phyloP scores from a whole-genome alignment of 108 stramenopile genomes.

The Nitzschia sp. region DNA sequence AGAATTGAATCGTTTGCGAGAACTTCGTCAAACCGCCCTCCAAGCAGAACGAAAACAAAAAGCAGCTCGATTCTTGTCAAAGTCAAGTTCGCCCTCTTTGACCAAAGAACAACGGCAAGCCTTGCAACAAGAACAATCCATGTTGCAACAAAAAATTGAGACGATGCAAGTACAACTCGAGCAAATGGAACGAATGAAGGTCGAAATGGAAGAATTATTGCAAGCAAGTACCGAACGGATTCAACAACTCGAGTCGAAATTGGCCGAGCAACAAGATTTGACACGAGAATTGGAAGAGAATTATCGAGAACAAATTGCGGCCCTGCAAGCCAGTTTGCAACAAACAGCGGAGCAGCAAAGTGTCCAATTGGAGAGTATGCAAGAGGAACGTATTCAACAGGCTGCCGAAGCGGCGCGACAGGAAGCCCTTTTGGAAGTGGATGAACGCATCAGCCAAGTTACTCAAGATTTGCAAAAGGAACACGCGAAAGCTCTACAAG shows the following conservation, averaged over 20 bases:
- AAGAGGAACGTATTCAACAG: slow-evolving; percentile 14
- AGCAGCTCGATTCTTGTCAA: background rate
- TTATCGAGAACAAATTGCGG: slow-evolving; percentile 28
- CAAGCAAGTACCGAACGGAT: slow-evolving; percentile 9
- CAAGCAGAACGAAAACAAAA: background rate
- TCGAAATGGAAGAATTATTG: slow-evolving; percentile 18
- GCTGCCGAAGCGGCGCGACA: slow-evolving; percentile 26
- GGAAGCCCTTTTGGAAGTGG: slow-evolving; percentile 26
- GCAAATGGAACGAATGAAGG: slow-evolving; percentile 26
- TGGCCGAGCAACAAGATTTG: slow-evolving; percentile 20
- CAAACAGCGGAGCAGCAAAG: background rate
- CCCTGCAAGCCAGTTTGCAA: slow-evolving; percentile 3
- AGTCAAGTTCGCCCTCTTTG: no score
- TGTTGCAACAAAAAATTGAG: slow-evolving; percentile 1
- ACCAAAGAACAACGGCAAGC: slow-evolving; percentile 2
- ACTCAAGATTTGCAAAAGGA: slow-evolving; percentile 7
- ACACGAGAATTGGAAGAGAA: slow-evolving; percentile 14
- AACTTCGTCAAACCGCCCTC: background rate
- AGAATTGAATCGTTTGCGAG: slow-evolving; percentile 30
- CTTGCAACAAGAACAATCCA: background rate
- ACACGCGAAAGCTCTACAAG: slow-evolving; percentile 14
- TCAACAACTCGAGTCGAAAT: slow-evolving; percentile 16
- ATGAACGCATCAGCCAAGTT: slow-evolving; percentile 17
- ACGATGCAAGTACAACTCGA: slow-evolving; percentile 17
- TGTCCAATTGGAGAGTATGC: slow-evolving; percentile 3